Evolutionary conservation across 1,284 basidiomycete species (phyloP), one percentile per base, ranked within the genome.

Genomic region (Irpex sp.): DNA sequence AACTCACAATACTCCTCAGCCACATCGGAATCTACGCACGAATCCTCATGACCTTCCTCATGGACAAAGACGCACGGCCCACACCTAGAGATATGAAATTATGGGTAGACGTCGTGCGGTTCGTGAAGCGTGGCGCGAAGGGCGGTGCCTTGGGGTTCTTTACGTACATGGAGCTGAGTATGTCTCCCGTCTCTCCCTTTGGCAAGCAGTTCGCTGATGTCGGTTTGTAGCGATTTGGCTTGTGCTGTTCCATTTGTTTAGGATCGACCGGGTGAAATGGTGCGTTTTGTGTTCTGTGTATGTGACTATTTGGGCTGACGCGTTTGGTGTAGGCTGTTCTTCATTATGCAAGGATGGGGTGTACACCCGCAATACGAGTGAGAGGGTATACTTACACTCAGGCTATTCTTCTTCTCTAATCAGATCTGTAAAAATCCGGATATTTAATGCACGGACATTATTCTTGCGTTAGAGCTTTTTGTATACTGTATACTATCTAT

Each of bases 41-140:
- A 21, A 84, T 87, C 39, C 79, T 86, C 7, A 75, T 86, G 31
- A 80, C 82, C 2, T 81, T 88, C 68, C 77, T 88, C 17, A 77
- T 87, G 70, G 86, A 88, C 68, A 71, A 77, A 33, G 68, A 71
- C 33, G 81, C 83, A 0, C 78, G 85, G 0, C 86, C 87, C 2
- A 67, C 70, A 11, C 76, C 81, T 1, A 78, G 80, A 50, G 82
- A 86, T 66, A 87, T 86, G 85, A 84, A 85, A 67, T 77, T 86
- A 7, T 88, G 86, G 86, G 86, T 88, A 46, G 84, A 88, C 69
- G 74, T 80, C 46, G 75, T 87, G 47, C 77, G 81, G n/a, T 86
- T 81, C 72, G 69, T 87, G 70, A 88, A 88, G 72, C 76, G 78
- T 9, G 80, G 80, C 43, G 83, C 84, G 1, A 77, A 77, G 0